Conservation (phyloP, 495 filamentous ascomycete species). For the Hypoxylon fragiforme region DNA sequence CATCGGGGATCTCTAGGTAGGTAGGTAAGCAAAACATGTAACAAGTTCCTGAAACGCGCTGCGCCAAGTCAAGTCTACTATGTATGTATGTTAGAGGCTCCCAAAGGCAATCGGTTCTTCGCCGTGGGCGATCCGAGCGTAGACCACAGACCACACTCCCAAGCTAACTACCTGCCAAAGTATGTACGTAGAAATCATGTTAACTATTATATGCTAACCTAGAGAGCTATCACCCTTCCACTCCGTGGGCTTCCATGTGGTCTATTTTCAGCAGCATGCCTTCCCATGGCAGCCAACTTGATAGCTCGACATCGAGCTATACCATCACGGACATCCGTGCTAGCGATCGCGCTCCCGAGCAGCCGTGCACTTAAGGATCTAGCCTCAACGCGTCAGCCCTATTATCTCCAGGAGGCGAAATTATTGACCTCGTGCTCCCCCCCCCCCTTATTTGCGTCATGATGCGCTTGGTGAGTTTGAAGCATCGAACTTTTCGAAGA, state of each 20-base stretch:
- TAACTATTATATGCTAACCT: background rate
- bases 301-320: slow-evolving; percentile 10
- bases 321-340: slow-evolving; percentile 22
- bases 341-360: slow-evolving; percentile 7
- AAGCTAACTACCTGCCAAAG: too few species aligned
- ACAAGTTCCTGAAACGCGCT: background rate
- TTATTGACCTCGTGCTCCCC: background rate
- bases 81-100: too few species aligned
- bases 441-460: slow-evolving; percentile 1
- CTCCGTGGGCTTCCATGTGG: background rate
- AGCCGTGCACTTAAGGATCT: slow-evolving; percentile 4
- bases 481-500: slow-evolving; percentile 16
- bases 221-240: background rate
- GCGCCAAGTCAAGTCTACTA: too few species aligned
- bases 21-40: too few species aligned
- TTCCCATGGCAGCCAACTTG: background rate
- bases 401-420: background rate
- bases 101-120: background rate
- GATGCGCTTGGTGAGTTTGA: slow-evolving; percentile 9
- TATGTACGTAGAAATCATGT: too few species aligned
- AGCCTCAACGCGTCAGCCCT: slow-evolving; percentile 15
- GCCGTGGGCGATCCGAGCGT: background rate
- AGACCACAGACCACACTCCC: too few species aligned
- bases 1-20: too few species aligned
- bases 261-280: background rate